These are phyloP conservation scores for Rhizopogon vesiculosus DNA, from an alignment of 768 basidiomycete genomes.

Conservation along the genomic window DNA sequence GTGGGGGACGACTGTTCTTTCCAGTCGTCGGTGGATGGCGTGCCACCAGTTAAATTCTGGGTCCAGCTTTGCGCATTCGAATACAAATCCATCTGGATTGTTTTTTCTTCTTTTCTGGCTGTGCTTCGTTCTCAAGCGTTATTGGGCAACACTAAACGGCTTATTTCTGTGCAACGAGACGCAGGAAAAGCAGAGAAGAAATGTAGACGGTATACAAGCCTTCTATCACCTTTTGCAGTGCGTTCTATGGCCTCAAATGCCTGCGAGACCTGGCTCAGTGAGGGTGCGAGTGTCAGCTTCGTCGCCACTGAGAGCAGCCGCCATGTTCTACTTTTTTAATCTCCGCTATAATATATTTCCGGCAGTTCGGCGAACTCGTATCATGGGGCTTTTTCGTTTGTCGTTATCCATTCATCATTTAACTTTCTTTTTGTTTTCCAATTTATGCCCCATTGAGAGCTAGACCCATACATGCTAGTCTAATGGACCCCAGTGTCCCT, in stretches of 20 bases:
- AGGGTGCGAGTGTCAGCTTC: constrained; percentile 33
- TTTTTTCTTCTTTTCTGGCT: constrained; percentile 36
- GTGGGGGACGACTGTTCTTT: constrained; percentile 29
- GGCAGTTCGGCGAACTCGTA: constrained; percentile 23
- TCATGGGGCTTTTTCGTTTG: too few relatives aligned
- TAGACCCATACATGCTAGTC: too few relatives aligned
- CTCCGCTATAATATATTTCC: constrained; percentile 20
- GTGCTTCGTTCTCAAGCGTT: constrained; percentile 37
- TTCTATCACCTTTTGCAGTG: constrained; percentile 35
- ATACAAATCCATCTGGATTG: constrained; percentile 42
- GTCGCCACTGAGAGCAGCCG: constrained; percentile 24
- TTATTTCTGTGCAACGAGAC: constrained; percentile 41
- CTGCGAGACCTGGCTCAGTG: constrained; percentile 35
- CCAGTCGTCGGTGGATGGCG: constrained; percentile 33
- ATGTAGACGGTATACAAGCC: constrained; percentile 33
- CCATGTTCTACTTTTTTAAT: constrained; percentile 16
- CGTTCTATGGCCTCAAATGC: constrained; percentile 31
- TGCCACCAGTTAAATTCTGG: constrained; percentile 30
- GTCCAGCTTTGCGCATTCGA: constrained; percentile 37
- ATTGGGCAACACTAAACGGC: constrained; percentile 38
- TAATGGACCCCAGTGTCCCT: too few relatives aligned
- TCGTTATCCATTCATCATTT: too few relatives aligned
- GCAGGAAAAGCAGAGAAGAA: constrained; percentile 31
- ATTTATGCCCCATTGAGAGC: too few relatives aligned
- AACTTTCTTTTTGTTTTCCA: too few relatives aligned